phyloP scores from a whole-genome alignment of 805 yeast species.

The Hanseniaspora hatyaiensis region DNA sequence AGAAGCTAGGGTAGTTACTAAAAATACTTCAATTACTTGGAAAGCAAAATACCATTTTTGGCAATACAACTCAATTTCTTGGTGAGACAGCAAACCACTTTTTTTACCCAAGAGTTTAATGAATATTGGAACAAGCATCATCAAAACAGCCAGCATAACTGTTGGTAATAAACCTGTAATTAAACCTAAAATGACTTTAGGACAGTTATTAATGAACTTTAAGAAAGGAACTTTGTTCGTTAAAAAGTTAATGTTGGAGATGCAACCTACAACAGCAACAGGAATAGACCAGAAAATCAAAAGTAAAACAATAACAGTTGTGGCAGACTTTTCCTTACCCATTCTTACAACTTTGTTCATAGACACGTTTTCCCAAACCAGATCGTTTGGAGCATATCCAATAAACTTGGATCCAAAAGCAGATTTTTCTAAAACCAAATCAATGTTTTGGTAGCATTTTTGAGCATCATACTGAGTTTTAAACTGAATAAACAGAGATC shows the following conservation, averaged over 20 bases:
- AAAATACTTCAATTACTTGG: constrained; percentile 79
- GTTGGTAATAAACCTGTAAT: constrained; percentile 84
- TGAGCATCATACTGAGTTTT: constrained; percentile 79
- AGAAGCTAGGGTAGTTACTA: constrained; percentile 74
- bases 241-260: constrained; percentile 72
- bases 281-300: constrained; percentile 93
- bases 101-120: constrained; percentile 65
- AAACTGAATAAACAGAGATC: constrained; percentile 73
- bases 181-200: constrained; percentile 58
- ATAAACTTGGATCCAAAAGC: constrained; percentile 38
- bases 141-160: constrained; percentile 63
- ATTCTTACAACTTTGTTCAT: constrained; percentile 47
- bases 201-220: constrained; percentile 64
- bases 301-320: constrained; percentile 49
- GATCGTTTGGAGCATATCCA: constrained; percentile 68
- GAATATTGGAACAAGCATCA: constrained; percentile 77
- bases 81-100: constrained; percentile 60
- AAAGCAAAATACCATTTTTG: constrained; percentile 85
- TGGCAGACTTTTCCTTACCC: constrained; percentile 46
- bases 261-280: constrained; percentile 91
- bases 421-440: constrained; percentile 33
- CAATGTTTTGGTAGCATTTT: constrained; percentile 73
- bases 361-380: constrained; percentile 70
- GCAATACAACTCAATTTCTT: constrained; percentile 65
- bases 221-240: constrained; percentile 64